Evolutionary conservation across 345 rosid species (phyloP).

Genomic region (Linum trigynum): DNA sequence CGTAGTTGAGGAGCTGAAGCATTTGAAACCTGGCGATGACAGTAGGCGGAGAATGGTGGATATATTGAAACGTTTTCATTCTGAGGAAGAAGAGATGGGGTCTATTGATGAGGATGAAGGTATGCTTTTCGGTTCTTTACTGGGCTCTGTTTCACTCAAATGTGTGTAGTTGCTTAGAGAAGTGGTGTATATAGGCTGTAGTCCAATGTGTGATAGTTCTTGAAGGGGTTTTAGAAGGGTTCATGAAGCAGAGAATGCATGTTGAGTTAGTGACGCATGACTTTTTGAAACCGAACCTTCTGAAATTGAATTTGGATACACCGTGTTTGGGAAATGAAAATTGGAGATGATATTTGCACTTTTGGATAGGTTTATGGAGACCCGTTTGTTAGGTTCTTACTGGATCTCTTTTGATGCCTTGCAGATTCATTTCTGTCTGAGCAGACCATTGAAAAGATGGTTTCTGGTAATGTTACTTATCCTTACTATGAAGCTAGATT

Average conservation of each 20-base stretch:
- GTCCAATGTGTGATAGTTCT: neutral
- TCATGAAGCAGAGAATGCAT: no score
- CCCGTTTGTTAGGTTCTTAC: neutral
- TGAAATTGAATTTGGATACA: no score
- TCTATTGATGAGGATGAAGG: constrained; percentile 40
- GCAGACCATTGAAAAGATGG: constrained; percentile 51
- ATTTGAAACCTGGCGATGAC: constrained; percentile 50
- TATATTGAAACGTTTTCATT: constrained; percentile 63
- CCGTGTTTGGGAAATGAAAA: no score
- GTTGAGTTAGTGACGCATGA: neutral
- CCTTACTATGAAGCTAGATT: neutral
- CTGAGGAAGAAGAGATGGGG: constrained; percentile 44
- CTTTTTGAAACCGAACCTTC: neutral
- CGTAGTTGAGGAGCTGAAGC: constrained; percentile 61
- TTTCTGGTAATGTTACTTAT: constrained; percentile 37
- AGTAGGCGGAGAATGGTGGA: constrained; percentile 66
- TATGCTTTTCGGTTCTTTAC: neutral
- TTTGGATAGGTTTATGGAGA: no score
- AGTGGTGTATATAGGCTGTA: neutral
- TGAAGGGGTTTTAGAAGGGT: neutral
- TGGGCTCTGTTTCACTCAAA: neutral
- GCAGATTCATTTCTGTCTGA: constrained; percentile 48
- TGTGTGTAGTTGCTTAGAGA: neutral
- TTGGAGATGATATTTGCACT: no score
- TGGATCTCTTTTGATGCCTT: constrained; percentile 7